Conservation (phyloP, 2,329 filamentous ascomycete genomes). For the Hymenoscyphus infarciens region DNA sequence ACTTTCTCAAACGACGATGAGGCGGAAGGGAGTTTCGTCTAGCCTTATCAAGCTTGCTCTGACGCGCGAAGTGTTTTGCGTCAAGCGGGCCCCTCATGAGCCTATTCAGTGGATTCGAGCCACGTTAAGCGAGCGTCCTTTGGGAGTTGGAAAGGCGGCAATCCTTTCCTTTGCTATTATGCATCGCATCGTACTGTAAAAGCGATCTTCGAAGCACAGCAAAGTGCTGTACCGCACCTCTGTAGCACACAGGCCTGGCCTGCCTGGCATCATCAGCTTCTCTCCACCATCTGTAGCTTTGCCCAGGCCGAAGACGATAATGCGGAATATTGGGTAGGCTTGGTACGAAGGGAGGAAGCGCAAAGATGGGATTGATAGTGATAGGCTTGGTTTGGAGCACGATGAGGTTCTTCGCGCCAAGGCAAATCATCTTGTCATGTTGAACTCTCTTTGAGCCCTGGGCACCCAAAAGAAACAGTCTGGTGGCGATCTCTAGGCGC, state of each 20-base stretch:
- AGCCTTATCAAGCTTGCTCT: conserved; percentile 10
- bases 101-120: conserved; percentile 13
- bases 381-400: neutral
- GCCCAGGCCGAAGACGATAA: no score
- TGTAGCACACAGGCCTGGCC: no score
- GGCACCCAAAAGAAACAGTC: neutral
- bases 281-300: no score
- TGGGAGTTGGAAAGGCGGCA: neutral
- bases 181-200: no score
- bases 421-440: neutral
- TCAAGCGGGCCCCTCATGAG: conserved; percentile 26
- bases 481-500: neutral
- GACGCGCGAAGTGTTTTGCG: conserved; percentile 22
- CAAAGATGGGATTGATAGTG: neutral
- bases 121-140: neutral
- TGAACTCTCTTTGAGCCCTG: neutral
- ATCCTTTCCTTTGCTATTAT: no score
- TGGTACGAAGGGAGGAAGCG: neutral
- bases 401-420: neutral
- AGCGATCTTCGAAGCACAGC: no score
- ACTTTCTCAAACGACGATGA: conserved; percentile 36
- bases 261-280: no score
- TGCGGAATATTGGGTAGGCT: no score
- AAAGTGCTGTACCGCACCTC: no score
- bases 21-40: conserved; percentile 41